Percentiles rank a stretch among this genome's conserved stretches.
Evolutionary conservation across 2,329 filamentous ascomycete genomes (phyloP).

Genomic region (Arthrobotrys entomopaga): DNA sequence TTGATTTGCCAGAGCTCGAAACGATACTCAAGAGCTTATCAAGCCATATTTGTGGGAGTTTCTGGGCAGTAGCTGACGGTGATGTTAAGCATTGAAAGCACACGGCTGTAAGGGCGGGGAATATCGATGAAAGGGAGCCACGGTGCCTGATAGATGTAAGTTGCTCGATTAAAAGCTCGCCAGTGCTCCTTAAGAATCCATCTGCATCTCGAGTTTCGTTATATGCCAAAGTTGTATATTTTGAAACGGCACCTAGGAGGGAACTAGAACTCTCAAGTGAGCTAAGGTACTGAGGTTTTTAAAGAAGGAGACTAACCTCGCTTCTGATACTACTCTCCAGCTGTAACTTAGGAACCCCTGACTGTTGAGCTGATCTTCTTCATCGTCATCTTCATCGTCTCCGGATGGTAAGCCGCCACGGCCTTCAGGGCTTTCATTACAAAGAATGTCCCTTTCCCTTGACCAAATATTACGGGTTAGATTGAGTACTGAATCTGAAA

Average conservation of each 20-base stretch:
- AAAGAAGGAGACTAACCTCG: constrained; percentile 70
- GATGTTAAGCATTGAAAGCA: constrained; percentile 73
- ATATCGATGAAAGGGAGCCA: constrained; percentile 92
- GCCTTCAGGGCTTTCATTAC: constrained; percentile 93
- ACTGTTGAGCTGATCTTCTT: constrained; percentile 70
- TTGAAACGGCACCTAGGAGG: constrained; percentile 61
- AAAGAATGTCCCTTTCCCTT: constrained; percentile 79
- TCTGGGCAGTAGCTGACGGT: constrained; percentile 70
- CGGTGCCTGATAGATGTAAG: constrained; percentile 84
- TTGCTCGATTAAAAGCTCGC: constrained; percentile 81
- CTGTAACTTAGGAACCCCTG: constrained; percentile 94
- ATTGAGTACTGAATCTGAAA: constrained; percentile 63
- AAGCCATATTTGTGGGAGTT: constrained; percentile 56
- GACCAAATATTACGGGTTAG: constrained; percentile 78
- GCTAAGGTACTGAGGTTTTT: background rate
- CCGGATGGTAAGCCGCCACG: constrained; percentile 76
- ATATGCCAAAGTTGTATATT: constrained; percentile 61
- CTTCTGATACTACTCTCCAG: constrained; percentile 93
- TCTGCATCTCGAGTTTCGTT: constrained; percentile 52
- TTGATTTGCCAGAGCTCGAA: constrained; percentile 54
- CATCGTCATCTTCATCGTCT: constrained; percentile 64
- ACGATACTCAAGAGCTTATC: constrained; percentile 56
- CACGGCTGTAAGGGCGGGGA: constrained; percentile 83
- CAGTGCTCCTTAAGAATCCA: constrained; percentile 73
- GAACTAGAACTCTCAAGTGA: constrained; percentile 50